Evolutionary conservation across 78 protist species (phyloP), one percentile per base, ranked within the genome.

Genomic region (Thecamonas trahens): DNA sequence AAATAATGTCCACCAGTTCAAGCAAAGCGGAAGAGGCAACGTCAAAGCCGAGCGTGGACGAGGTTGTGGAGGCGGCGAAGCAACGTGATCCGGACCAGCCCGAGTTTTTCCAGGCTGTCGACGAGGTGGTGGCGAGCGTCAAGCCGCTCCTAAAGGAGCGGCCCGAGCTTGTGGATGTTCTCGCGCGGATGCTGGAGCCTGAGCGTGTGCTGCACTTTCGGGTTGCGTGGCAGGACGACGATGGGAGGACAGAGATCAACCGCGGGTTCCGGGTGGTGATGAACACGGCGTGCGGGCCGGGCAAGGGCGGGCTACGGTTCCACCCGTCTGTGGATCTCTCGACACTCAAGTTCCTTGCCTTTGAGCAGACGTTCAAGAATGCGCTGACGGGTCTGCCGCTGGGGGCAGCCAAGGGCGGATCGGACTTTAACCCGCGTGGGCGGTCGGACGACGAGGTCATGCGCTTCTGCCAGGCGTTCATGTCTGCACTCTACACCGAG

Each of bases 361-460:
- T 86, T 37, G 91, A 86, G 58, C 91, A 86, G 62, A 79, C 54
- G 77, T 78, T 86, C 72, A 86, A 86, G 74, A 86, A 86, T 24
- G 6, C 89, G 28, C 85, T 86, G 31, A 86, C 91, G 22, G 47
- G 53, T 8, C 76, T 86, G 37, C 73, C 86, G 40, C 0, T 86
- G 72, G 91, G 91, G 31, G 88, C 83, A 3, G 91, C 80, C 40
- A 86, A 86, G 50, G 91, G 91, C 31, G 91, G 91, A 2, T 63
- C 86, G 7, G 91, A 86, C 58, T 86, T 86, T 26, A 81, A 86
- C 45, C 86, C 89, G 20, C 72, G 78, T 65, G 91, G 91, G 32
- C 57, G 65, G 50, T 26, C 66, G 26, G 88, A 86, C n/a, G 24
- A 4, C 6, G 91, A 86, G 55, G 39, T 86, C 11, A 73, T 61